These are phyloP conservation scores for Oryza rufipogon DNA, from an alignment of 176 grass and related monocot species.

Conservation along the genomic window DNA sequence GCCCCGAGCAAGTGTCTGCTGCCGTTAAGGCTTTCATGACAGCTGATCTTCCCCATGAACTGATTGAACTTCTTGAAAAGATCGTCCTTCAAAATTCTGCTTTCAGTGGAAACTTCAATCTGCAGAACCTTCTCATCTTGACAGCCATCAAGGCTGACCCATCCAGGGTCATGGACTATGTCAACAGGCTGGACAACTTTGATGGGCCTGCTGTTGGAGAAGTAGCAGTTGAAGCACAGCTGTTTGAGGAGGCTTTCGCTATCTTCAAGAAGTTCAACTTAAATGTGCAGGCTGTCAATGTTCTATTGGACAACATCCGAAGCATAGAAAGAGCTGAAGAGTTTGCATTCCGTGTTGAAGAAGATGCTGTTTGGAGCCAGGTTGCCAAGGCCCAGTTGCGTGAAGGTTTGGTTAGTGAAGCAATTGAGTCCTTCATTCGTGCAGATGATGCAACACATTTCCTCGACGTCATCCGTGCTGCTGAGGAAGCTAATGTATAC, in stretches of 20 bases:
- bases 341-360: slow-evolving; percentile 91
- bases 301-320: slow-evolving; percentile 80
- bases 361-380: slow-evolving; percentile 98
- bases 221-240: slow-evolving; percentile 88
- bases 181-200: slow-evolving; percentile 98
- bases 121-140: slow-evolving; percentile 96
- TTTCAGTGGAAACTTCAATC: slow-evolving; percentile 94
- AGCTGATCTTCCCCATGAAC: slow-evolving; percentile 93
- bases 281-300: slow-evolving; percentile 95
- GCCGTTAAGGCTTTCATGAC: slow-evolving; percentile 99
- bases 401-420: slow-evolving; percentile 88
- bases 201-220: slow-evolving; percentile 98
- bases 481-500: slow-evolving; percentile 83
- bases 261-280: slow-evolving; percentile 99
- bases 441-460: slow-evolving; percentile 89
- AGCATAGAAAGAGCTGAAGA: slow-evolving; percentile 97
- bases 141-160: slow-evolving; percentile 96
- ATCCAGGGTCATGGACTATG: slow-evolving; percentile 94
- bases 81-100: slow-evolving; percentile 99
- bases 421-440: slow-evolving; percentile 98
- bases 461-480: slow-evolving; percentile 84
- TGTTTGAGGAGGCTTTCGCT: slow-evolving; percentile 94
- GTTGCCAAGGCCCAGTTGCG: slow-evolving; percentile 93
- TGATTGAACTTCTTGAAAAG: slow-evolving; percentile 98
- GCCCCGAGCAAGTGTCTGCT: slow-evolving; percentile 97